phyloP scores from a whole-genome alignment of 345 rosid genomes.

The Microcos paniculata region DNA sequence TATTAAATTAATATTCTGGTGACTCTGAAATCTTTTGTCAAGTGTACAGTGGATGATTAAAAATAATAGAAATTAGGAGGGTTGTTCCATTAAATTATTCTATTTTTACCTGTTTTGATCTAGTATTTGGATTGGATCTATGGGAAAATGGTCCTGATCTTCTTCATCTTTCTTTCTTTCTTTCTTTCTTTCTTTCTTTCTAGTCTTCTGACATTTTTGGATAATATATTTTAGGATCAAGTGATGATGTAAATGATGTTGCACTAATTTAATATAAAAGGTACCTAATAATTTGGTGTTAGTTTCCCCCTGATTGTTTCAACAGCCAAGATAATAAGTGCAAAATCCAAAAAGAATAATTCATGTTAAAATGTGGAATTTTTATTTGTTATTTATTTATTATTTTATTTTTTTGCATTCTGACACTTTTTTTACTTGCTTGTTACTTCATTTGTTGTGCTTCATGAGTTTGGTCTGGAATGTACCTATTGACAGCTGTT shows the following conservation, averaged over 20 bases:
- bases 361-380: background rate
- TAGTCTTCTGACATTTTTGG: background rate
- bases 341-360: background rate
- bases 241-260: background rate
- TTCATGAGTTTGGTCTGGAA: background rate
- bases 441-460: background rate
- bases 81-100: background rate
- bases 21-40: background rate
- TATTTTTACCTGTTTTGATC: background rate
- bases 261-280: background rate
- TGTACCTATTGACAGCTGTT: background rate
- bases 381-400: constrained; percentile 3
- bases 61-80: background rate
- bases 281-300: background rate
- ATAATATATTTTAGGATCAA: background rate
- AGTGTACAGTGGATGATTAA: background rate
- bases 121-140: background rate
- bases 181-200: no score
- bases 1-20: constrained; percentile 5
- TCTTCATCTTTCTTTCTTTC: background rate
- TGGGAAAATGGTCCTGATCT: background rate
- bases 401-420: no score
- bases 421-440: background rate
- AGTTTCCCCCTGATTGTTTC: background rate
- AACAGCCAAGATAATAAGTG: background rate